These are phyloP conservation scores for Hyaloscypha hepaticicola DNA, from an alignment of 495 filamentous ascomycete species.

Conservation along the genomic window DNA sequence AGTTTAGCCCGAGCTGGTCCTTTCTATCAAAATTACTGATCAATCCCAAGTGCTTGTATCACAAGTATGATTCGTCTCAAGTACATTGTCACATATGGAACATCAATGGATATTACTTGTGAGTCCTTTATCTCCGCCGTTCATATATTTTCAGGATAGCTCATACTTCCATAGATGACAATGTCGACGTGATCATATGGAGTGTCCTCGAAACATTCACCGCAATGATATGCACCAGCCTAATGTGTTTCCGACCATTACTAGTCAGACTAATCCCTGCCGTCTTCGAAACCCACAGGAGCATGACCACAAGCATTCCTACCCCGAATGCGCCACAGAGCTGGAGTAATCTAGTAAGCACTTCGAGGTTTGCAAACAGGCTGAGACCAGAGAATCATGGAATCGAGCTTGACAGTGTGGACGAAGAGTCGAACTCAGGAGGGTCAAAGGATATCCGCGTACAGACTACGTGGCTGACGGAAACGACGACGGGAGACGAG, in stretches of 20 bases:
- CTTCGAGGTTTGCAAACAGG: neutral
- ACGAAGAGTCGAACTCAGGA: neutral
- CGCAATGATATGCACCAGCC: constrained; percentile 17
- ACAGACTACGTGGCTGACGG: neutral
- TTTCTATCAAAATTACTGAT: neutral
- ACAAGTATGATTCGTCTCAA: constrained; percentile 20
- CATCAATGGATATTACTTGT: constrained; percentile 20
- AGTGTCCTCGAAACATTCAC: constrained; percentile 11
- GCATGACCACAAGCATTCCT: neutral
- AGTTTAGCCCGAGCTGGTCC: constrained; percentile 23
- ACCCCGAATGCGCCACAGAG: neutral
- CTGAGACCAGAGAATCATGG: neutral
- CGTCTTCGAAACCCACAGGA: constrained; percentile 2
- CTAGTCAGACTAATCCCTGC: constrained; percentile 13
- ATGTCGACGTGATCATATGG: constrained; percentile 19
- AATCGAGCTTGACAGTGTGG: neutral
- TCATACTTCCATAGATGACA: constrained; percentile 5
- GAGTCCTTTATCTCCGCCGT: constrained; percentile 1
- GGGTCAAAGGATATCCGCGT: neutral
- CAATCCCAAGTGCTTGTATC: constrained; percentile 9
- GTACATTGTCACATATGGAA: constrained; percentile 16
- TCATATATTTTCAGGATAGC: neutral
- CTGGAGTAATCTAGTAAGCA: neutral
- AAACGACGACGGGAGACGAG: neutral
- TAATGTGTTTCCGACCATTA: constrained; percentile 13